These are phyloP conservation scores for Rhododendron molle DNA, from an alignment of 148 eudicot genomes.

Conservation along the genomic window DNA sequence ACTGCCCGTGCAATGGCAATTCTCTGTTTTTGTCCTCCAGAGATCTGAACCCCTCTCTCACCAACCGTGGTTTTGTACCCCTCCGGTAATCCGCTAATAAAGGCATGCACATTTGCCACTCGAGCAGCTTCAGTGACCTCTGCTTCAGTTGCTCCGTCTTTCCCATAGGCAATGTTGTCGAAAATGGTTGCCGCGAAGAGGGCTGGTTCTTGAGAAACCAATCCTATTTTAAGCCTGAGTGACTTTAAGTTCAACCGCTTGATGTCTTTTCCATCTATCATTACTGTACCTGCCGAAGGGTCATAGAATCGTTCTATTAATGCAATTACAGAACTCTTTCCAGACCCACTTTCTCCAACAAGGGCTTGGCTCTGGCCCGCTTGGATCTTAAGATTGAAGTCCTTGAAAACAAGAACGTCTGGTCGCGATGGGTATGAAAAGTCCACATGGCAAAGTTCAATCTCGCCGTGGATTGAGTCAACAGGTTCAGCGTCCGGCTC, in stretches of 20 bases:
- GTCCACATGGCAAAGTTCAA: conserved; percentile 87
- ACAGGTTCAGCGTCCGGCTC: conserved; percentile 80
- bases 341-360: conserved; percentile 92
- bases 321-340: conserved; percentile 89
- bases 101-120: conserved; percentile 82
- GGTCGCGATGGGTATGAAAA: conserved; percentile 88
- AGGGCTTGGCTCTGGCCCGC: conserved; percentile 98
- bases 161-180: conserved; percentile 93
- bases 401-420: conserved; percentile 72
- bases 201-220: conserved; percentile 96
- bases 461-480: conserved; percentile 76
- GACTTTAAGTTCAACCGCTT: conserved; percentile 72
- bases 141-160: conserved; percentile 88
- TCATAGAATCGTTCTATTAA: conserved; percentile 89
- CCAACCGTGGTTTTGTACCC: conserved; percentile 92
- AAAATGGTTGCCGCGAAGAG: conserved; percentile 80
- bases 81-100: conserved; percentile 80
- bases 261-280: conserved; percentile 92
- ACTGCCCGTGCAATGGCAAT: conserved; percentile 93
- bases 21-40: conserved; percentile 93
- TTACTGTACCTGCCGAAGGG: conserved; percentile 72
- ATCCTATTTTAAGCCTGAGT: conserved; percentile 62
- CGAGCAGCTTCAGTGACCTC: conserved; percentile 85
- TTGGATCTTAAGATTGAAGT: conserved; percentile 75
- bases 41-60: conserved; percentile 87